Percentiles rank a stretch among this genome's conserved stretches.
Evolutionary conservation across 345 rosid genomes (phyloP).

Genomic region (Mallotus nudiflorus): DNA sequence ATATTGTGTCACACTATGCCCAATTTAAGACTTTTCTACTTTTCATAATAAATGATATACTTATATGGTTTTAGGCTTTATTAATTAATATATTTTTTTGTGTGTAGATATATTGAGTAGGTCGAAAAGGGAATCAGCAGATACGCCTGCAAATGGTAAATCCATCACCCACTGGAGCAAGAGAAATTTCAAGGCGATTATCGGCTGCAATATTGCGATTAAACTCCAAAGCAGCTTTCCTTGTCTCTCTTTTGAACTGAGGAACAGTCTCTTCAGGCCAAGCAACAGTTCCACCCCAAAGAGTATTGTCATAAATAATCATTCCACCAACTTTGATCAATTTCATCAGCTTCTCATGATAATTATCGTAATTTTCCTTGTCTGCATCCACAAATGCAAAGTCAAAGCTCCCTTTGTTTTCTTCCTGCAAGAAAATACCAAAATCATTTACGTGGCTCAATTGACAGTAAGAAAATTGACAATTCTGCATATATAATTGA

Average conservation of each 20-base stretch:
- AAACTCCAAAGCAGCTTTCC: no score
- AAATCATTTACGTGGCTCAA: no score
- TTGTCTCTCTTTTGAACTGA: slow-evolving; percentile 22
- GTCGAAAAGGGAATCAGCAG: slow-evolving; percentile 12
- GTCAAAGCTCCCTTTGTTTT: slow-evolving; percentile 48
- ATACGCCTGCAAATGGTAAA: slow-evolving; percentile 52
- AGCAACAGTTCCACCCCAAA: slow-evolving; percentile 46
- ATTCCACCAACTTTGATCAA: slow-evolving; percentile 46
- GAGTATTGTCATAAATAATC: slow-evolving; percentile 44
- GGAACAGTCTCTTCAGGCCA: slow-evolving; percentile 29
- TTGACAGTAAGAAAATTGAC: no score
- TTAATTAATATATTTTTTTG: no score
- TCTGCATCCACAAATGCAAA: slow-evolving; percentile 57
- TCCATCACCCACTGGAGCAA: slow-evolving; percentile 66
- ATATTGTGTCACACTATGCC: no score
- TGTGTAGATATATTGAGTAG: no score
- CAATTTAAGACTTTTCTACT: no score
- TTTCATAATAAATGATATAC: no score
- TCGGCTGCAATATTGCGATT: slow-evolving; percentile 60
- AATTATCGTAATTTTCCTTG: slow-evolving; percentile 41
- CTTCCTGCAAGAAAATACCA: slow-evolving; percentile 15
- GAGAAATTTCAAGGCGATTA: slow-evolving; percentile 52
- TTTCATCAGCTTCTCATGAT: slow-evolving; percentile 46
- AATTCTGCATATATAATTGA: no score
- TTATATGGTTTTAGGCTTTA: no score